Conservation (phyloP, 2,329 filamentous ascomycete genomes). For the Beauveria sp. region DNA sequence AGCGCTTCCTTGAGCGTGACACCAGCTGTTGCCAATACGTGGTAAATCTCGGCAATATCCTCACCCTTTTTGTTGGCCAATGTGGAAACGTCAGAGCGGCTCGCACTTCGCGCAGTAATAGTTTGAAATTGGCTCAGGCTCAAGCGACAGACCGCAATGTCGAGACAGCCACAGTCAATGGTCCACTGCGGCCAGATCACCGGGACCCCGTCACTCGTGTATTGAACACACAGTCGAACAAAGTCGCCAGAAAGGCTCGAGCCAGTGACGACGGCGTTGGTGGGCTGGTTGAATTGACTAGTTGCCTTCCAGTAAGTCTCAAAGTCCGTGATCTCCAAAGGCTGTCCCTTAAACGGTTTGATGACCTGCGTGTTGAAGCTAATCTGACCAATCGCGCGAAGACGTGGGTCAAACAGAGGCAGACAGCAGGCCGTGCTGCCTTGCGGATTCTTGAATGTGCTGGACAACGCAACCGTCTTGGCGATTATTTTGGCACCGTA, state of each 20-base stretch:
- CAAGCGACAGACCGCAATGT: slow-evolving; percentile 74
- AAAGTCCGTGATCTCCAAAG: slow-evolving; percentile 94
- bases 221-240: slow-evolving; percentile 81
- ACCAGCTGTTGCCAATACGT: slow-evolving; percentile 65
- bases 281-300: slow-evolving; percentile 74
- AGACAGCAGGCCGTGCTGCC: slow-evolving; percentile 76
- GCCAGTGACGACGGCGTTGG: slow-evolving; percentile 83
- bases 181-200: slow-evolving; percentile 85
- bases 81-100: slow-evolving; percentile 34
- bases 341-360: slow-evolving; percentile 87
- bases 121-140: slow-evolving; percentile 64
- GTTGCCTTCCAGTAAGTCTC: slow-evolving; percentile 99
- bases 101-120: slow-evolving; percentile 37
- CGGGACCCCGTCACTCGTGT: slow-evolving; percentile 79
- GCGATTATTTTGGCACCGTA: slow-evolving; percentile 97
- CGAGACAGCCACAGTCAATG: slow-evolving; percentile 64
- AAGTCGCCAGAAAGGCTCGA: slow-evolving; percentile 96
- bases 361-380: slow-evolving; percentile 94
- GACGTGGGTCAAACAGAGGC: slow-evolving; percentile 84
- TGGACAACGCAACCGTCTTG: slow-evolving; percentile 85
- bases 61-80: slow-evolving; percentile 40
- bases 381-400: slow-evolving; percentile 88
- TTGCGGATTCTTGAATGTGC: slow-evolving; percentile 68
- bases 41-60: slow-evolving; percentile 60
- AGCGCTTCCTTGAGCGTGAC: slow-evolving; percentile 75